These are phyloP conservation scores for Plectosphaerella plurivora DNA, from an alignment of 2,329 filamentous ascomycete genomes.

Conservation along the genomic window DNA sequence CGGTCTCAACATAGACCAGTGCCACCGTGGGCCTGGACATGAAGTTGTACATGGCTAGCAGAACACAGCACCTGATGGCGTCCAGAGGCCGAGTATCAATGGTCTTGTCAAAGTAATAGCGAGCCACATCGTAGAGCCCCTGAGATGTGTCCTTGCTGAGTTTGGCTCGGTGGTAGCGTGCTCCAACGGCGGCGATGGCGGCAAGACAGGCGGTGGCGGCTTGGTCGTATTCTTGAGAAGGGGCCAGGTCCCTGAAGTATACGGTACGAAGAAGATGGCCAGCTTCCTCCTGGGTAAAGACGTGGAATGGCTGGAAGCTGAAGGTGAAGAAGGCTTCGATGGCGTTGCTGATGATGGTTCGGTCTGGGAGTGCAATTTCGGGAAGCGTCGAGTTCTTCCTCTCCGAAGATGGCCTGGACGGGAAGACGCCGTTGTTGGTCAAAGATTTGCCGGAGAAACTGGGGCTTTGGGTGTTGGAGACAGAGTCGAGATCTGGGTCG, in stretches of 20 bases:
- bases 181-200: constrained; percentile 20
- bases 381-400: not conserved
- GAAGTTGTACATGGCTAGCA: constrained; percentile 25
- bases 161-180: constrained; percentile 16
- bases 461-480: not conserved
- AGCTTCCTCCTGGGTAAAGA: constrained; percentile 19
- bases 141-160: constrained; percentile 11
- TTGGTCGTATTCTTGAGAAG: constrained; percentile 1
- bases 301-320: constrained; percentile 20
- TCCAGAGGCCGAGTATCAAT: constrained; percentile 18
- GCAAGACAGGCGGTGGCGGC: constrained; percentile 19
- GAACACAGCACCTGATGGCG: constrained; percentile 21
- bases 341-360: constrained; percentile 11
- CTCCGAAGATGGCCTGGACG: not conserved
- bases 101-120: constrained; percentile 18
- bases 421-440: not conserved
- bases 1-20: constrained; percentile 22
- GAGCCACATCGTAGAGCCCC: constrained; percentile 19
- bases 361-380: constrained; percentile 14
- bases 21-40: constrained; percentile 21
- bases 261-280: constrained; percentile 10
- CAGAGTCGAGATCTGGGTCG: not conserved
- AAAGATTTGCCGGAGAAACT: not conserved
- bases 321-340: constrained; percentile 20
- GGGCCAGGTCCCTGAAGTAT: constrained; percentile 1